These are phyloP conservation scores for Diutina pseudorugosa DNA, from an alignment of 1,139 yeast genomes.

Conservation along the genomic window DNA sequence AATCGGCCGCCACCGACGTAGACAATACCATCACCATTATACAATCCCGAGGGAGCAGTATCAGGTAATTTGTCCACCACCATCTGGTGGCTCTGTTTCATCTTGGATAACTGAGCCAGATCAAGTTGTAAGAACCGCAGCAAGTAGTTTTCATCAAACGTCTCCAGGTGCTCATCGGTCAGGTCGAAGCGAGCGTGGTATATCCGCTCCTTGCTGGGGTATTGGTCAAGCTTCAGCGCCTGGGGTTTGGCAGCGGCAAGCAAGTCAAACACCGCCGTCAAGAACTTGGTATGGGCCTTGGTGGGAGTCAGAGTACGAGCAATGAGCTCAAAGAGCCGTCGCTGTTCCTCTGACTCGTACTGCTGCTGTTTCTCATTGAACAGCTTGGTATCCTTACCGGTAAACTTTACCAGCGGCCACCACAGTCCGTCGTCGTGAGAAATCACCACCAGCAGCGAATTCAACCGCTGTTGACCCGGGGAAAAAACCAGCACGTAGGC, in stretches of 20 bases:
- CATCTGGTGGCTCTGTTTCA: conserved; percentile 39
- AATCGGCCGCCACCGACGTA: conserved; percentile 75
- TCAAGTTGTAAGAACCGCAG: conserved; percentile 42
- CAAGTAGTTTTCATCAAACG: conserved; percentile 34
- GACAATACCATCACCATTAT: conserved; percentile 66
- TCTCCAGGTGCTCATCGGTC: conserved; percentile 9
- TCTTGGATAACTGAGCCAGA: conserved; percentile 28
- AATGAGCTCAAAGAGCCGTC: background rate
- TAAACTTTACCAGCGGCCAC: background rate
- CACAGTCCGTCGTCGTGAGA: background rate
- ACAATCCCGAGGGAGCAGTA: conserved; percentile 33
- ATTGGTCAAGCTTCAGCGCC: conserved; percentile 20
- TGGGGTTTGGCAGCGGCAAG: conserved; percentile 28
- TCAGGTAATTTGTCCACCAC: conserved; percentile 42
- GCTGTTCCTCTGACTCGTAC: background rate
- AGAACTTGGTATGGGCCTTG: conserved; percentile 12
- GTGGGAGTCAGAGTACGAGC: background rate
- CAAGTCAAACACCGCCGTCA: conserved; percentile 22
- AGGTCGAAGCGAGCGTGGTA: conserved; percentile 14
- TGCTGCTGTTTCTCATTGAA: background rate
- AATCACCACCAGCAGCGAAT: background rate
- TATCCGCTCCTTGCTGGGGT: conserved; percentile 24
- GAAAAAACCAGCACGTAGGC: background rate
- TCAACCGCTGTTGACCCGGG: background rate
- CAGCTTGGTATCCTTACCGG: background rate